Evolutionary conservation across 75 land plant genomes (phyloP), one percentile per base, ranked within the genome.

Genomic region (Picea glauca): DNA sequence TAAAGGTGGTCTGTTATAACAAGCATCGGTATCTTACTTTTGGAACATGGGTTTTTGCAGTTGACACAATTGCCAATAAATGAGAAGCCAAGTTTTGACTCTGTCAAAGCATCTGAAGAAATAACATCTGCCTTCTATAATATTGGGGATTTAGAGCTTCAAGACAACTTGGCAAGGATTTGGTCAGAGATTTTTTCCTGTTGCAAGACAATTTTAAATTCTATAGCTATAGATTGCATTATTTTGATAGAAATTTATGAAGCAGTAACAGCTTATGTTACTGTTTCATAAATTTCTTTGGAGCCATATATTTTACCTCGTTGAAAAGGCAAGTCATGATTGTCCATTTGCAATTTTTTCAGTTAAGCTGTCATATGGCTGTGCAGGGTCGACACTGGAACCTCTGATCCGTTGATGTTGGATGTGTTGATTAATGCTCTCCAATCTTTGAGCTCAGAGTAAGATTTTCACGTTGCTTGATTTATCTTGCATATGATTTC

Each of bases 61-160:
- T 73, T 85, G 21, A 85, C 86, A 61, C 20, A 83, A 31, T 57
- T 78, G 26, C 86, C 86, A 43, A 14, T 85, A 56, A 66, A 85
- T 62, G 85, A 76, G 46, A 60, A 59, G 50, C 81, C 79, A 56
- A 84, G 54, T 61, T 85, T 84, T 62, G 66, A 70, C 62, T 38
- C 77, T 30, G 85, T 74, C 20, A 14, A 38, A 62, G 86, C 86
- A 58, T 38, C 33, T 43, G 43, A 43, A 7, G 4, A 20, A 11
- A n/a, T 20, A 9, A n/a, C 14, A 21, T 61, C 79, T 35, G 81
- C 86, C 1, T 83, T 85, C 56, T 81, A 66, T 26, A 85, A 85
- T 54, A 85, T 85, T 63, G 86, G 86, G 3, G 86, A 85, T 74
- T 26, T 85, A 21, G 86, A 85, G 77, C 63, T 83, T 68, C 86